Base-by-base conservation (phyloP, 768 basidiomycete genomes). In the Asterophora parasitica region DNA sequence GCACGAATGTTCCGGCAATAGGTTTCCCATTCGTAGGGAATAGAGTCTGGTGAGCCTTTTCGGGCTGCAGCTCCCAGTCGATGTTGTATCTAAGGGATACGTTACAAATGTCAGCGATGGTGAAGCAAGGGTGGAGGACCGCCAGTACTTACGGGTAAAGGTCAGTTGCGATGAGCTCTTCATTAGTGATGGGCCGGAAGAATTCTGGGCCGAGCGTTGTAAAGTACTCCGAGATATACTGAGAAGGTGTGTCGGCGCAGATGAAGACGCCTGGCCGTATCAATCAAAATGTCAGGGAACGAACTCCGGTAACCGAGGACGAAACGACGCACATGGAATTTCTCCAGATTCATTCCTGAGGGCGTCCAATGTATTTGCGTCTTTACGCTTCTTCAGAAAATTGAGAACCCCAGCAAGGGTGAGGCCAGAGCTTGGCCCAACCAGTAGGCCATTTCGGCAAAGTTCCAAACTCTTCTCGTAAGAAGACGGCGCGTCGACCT, bases 181-280 rank as follows among this genome's bases (percentile, higher is more conserved):
- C 36, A 26, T 59, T 57, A 1, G 49, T 48, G 27, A 61, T 51
- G 3, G 56, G 48, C 11, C 46, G 47, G 50, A 59, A 61, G 48
- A 58, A 59, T 19, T 46, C 49, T 4, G 56, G 54, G 16, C 54
- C 56, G 8, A 61, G 54, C 38, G 56, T 58, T 13, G 49, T 42
- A 30, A 54, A 56, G 34, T 61, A 61, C 35, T 61, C 60, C 1
- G 44, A 35, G 38, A 61, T 57, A 45, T 61, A 61, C 33, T 61
- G 58, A 51, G 58, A 61, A 2, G 60, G 60, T 48, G 54, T 55
- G 40, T 61, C 60, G 34, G 56, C 57, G 38, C 56, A 58, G 26
- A 59, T 61, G 50, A 61, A 61, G 4, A 46, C 56, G 41, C 60
- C 60, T 61, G 28, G 2, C 26, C 35, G 16, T 15, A 36, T 16